These are phyloP conservation scores for Ascosphaera apis DNA, from an alignment of 2,329 filamentous ascomycete genomes.

Conservation along the genomic window DNA sequence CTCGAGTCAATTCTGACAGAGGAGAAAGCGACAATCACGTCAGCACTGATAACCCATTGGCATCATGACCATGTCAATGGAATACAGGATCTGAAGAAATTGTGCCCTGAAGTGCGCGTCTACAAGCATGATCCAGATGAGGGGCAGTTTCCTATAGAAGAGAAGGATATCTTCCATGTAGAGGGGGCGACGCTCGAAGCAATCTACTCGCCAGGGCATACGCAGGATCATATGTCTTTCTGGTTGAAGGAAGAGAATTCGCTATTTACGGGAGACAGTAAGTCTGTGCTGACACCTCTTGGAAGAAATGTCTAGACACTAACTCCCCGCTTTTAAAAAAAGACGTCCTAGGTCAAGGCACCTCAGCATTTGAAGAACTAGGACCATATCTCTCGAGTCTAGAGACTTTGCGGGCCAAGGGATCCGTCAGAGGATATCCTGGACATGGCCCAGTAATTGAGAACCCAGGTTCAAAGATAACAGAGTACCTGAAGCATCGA, in stretches of 20 bases:
- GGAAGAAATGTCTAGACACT: too few species aligned
- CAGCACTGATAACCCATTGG: conserved; percentile 71
- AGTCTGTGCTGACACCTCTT: too few species aligned
- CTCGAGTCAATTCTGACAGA: conserved; percentile 40
- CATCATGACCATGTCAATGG: conserved; percentile 71
- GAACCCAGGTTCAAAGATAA: conserved; percentile 46
- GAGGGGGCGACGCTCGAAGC: conserved; percentile 39
- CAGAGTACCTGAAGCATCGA: conserved; percentile 66
- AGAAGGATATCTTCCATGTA: conserved; percentile 30
- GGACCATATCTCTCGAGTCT: conserved; percentile 44
- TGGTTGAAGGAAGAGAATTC: conserved; percentile 54
- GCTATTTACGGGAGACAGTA: conserved; percentile 66
- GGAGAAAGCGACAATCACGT: conserved; percentile 46
- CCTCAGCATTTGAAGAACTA: conserved; percentile 64
- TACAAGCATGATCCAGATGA: conserved; percentile 40
- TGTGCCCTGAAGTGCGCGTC: conserved; percentile 40
- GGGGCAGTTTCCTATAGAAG: conserved; percentile 29
- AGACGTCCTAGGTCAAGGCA: conserved; percentile 65
- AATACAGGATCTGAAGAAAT: conserved; percentile 39
- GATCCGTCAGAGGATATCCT: conserved; percentile 61
- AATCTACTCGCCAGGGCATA: conserved; percentile 50
- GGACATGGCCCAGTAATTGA: conserved; percentile 65
- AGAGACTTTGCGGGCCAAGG: conserved; percentile 41
- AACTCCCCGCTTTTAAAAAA: neutral
- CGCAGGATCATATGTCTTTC: conserved; percentile 61